phyloP scores from a whole-genome alignment of 805 yeast species.

The Lipomyces oligophaga region DNA sequence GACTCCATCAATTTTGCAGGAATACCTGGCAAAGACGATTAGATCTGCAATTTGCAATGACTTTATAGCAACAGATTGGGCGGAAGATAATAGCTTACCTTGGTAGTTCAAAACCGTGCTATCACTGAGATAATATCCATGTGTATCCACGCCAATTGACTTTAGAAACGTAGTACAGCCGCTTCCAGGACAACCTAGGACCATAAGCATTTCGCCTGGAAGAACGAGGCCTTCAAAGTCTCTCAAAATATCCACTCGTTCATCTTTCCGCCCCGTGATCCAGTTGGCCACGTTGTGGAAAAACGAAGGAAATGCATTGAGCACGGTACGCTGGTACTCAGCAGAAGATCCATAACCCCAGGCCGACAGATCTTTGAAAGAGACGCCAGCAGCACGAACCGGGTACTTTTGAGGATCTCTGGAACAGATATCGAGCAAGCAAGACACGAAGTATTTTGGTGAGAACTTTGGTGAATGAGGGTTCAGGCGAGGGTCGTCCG shows the following conservation, averaged over 20 bases:
- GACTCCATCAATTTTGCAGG: constrained; percentile 45
- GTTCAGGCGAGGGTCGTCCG: constrained; percentile 48
- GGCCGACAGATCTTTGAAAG: constrained; percentile 57
- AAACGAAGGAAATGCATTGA: constrained; percentile 41
- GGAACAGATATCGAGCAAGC: constrained; percentile 49
- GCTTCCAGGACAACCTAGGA: constrained; percentile 75
- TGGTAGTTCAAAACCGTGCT: constrained; percentile 44
- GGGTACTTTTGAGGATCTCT: constrained; percentile 60
- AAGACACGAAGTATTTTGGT: constrained; percentile 61
- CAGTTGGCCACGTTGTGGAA: constrained; percentile 36
- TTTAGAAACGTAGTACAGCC: constrained; percentile 64
- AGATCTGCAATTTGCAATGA: too few species aligned
- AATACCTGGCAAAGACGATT: too few species aligned
- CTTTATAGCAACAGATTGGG: too few species aligned
- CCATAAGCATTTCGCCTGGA: constrained; percentile 69
- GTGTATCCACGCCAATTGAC: constrained; percentile 52
- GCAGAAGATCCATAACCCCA: constrained; percentile 61
- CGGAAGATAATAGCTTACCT: too few species aligned
- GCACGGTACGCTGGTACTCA: constrained; percentile 62
- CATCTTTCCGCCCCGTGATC: constrained; percentile 16
- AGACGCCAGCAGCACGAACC: constrained; percentile 55
- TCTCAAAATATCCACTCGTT: constrained; percentile 40
- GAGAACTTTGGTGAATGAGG: constrained; percentile 56
- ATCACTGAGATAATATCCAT: constrained; percentile 50
- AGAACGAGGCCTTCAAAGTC: constrained; percentile 52